Conservation (phyloP, 2,329 filamentous ascomycete species). For the Plectosphaerella sp. region DNA sequence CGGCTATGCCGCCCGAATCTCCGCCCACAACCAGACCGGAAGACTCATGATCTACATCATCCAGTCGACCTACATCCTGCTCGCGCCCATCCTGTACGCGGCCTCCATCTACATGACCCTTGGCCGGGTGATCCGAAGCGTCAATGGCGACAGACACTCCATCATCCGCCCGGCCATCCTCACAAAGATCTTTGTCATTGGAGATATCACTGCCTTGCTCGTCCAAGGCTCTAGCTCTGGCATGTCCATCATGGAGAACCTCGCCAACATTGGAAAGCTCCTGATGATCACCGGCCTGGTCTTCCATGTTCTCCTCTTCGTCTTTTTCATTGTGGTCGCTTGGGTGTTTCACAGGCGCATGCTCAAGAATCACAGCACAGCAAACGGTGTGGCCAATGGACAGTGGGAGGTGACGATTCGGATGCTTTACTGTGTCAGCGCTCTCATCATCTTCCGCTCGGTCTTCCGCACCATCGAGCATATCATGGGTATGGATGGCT, state of each 20-base stretch:
- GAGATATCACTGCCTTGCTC: slow-evolving; percentile 32
- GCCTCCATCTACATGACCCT: slow-evolving; percentile 17
- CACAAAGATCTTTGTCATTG: slow-evolving; percentile 41
- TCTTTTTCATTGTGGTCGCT: slow-evolving; percentile 43
- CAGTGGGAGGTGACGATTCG: slow-evolving; percentile 1
- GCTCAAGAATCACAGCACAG: background rate
- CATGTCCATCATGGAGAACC: slow-evolving; percentile 16
- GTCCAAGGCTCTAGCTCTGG: slow-evolving; percentile 26
- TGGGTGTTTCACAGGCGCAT: slow-evolving; percentile 34
- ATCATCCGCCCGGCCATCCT: slow-evolving; percentile 23
- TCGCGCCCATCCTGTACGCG: slow-evolving; percentile 10
- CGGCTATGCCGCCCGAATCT: slow-evolving; percentile 23
- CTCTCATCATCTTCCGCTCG: slow-evolving; percentile 31
- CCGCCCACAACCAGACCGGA: slow-evolving; percentile 15
- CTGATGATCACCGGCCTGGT: slow-evolving; percentile 49
- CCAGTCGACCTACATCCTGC: slow-evolving; percentile 23
- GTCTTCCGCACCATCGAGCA: slow-evolving; percentile 46
- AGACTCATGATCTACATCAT: slow-evolving; percentile 22
- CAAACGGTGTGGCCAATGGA: background rate
- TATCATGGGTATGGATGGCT: slow-evolving; percentile 32
- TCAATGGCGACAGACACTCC: slow-evolving; percentile 13
- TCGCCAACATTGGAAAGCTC: slow-evolving; percentile 29
- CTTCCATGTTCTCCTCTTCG: slow-evolving; percentile 52
- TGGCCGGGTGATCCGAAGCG: slow-evolving; percentile 24
- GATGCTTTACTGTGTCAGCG: slow-evolving; percentile 6